Evolutionary conservation across 2,329 filamentous ascomycete species (phyloP).

Genomic region (Aspergillus brasiliensis): DNA sequence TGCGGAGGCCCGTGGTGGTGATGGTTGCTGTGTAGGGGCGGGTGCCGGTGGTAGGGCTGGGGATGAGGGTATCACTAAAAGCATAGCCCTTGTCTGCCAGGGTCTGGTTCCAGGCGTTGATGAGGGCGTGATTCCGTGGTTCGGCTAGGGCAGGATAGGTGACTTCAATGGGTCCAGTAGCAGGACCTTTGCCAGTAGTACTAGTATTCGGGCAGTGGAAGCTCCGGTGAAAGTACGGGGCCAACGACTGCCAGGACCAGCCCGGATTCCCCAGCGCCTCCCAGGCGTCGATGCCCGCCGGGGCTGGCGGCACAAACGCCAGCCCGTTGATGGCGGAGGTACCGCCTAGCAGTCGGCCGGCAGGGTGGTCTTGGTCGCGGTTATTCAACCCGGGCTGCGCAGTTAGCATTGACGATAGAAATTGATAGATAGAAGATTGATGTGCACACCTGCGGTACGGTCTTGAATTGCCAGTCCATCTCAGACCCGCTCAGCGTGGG

Average conservation of each 20-base stretch:
- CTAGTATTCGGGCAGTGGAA: neutral
- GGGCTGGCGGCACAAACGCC: slow-evolving; percentile 42
- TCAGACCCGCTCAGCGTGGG: neutral
- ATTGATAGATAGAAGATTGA: neutral
- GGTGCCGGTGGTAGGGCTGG: too few species aligned
- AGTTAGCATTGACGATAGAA: too few species aligned
- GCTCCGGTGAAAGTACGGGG: slow-evolving; percentile 16
- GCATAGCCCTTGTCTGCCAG: too few species aligned
- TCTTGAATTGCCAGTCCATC: slow-evolving; percentile 1
- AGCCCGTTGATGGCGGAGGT: slow-evolving; percentile 3
- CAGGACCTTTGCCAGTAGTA: neutral
- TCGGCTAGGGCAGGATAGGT: too few species aligned
- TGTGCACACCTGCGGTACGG: neutral
- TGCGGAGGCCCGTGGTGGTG: too few species aligned
- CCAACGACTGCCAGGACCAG: slow-evolving; percentile 21
- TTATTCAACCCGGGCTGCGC: neutral
- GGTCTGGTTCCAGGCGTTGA: too few species aligned
- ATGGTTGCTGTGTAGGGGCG: too few species aligned
- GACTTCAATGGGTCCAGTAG: neutral
- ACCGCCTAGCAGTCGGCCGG: slow-evolving; percentile 7
- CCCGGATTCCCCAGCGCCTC: slow-evolving; percentile 27
- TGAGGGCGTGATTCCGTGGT: too few species aligned
- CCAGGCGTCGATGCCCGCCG: slow-evolving; percentile 39
- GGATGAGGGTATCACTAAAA: too few species aligned
- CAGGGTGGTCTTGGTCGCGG: neutral